Percentiles rank a stretch among this genome's conserved stretches.
These are phyloP conservation scores for Ceratocystis alfenasii DNA, from an alignment of 2,329 filamentous ascomycete genomes.

Conservation along the genomic window DNA sequence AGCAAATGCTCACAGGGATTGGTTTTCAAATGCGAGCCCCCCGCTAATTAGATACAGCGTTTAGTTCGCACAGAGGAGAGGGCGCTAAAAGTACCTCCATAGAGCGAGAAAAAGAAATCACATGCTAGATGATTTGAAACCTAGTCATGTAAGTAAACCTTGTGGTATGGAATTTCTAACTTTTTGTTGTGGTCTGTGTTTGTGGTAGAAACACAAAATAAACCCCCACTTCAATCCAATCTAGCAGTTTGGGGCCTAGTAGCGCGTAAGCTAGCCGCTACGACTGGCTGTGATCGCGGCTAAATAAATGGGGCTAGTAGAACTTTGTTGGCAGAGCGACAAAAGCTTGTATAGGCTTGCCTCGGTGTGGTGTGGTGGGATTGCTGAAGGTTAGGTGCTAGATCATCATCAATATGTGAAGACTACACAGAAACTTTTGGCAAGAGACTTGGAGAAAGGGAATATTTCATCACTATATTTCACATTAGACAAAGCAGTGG, in stretches of 20 bases:
- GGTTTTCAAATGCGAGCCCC: background rate
- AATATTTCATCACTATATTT: no score
- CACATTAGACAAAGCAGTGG: no score
- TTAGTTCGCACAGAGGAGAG: background rate
- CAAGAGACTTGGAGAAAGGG: no score
- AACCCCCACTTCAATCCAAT: constrained; percentile 1
- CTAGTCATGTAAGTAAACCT: background rate
- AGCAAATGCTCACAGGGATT: background rate
- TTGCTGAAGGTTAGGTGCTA: background rate
- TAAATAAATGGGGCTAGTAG: constrained; percentile 3
- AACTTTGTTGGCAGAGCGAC: constrained; percentile 8
- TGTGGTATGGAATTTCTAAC: background rate
- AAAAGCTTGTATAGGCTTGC: background rate
- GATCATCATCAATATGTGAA: constrained; percentile 6
- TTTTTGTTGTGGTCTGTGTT: background rate
- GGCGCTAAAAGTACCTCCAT: background rate
- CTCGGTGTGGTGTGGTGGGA: background rate
- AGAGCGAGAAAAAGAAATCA: background rate
- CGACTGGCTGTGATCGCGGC: background rate
- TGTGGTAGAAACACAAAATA: background rate
- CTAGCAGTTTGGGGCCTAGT: constrained; percentile 6
- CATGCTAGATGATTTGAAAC: constrained; percentile 2
- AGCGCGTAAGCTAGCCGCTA: background rate
- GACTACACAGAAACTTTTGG: background rate
- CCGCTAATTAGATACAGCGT: background rate